Evolutionary conservation across 164 flowering plant genomes (phyloP), one percentile per base, ranked within the genome.

Genomic region (Brasenia schreberi): DNA sequence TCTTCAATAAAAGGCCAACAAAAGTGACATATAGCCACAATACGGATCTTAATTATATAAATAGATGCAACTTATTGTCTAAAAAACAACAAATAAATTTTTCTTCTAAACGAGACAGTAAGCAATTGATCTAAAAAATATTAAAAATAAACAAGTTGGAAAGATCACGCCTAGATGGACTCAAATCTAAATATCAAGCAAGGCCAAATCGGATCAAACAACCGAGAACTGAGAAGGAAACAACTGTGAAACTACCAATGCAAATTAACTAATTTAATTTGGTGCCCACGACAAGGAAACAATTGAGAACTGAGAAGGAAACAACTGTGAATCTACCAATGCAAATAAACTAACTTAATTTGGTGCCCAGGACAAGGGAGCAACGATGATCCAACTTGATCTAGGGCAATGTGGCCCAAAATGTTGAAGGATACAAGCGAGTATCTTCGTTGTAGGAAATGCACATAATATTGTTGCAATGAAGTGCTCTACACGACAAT

Each of bases 401-500:
- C 85, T 43, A 96, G 97, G 60, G 97, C 97, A 70, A 92, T 91
- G 67, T 89, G 97, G 42, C 94, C 94, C 77, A 91, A 69, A 59
- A 91, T 78, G 74, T 86, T 88, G 81, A 91, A 89, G n/a, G 97
- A 91, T 49, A 93, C 88, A 18, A 91, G 84, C 16, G 86, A 71
- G 67, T 91, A 86, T 78, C 79, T 87, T 67, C 96, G 72, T 62
- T 89, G 96, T 60, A 89, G 91, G 73, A 5, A 83, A 74, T 89
- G 91, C 18, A 89, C 93, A 78, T 89, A 89, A 83, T 90, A 88
- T 67, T 90, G 95, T 71, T 90, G 97, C 65, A 88, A 77, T 53
- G 97, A 64, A 65, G 95, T 88, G 80, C 90, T 88, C 97, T 94
- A 90, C 42, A 90, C 92, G 43, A 94, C 94, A 17, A 90, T 72